These are phyloP conservation scores for Yueomyces sp. DNA, from an alignment of 805 yeast species.

Conservation along the genomic window DNA sequence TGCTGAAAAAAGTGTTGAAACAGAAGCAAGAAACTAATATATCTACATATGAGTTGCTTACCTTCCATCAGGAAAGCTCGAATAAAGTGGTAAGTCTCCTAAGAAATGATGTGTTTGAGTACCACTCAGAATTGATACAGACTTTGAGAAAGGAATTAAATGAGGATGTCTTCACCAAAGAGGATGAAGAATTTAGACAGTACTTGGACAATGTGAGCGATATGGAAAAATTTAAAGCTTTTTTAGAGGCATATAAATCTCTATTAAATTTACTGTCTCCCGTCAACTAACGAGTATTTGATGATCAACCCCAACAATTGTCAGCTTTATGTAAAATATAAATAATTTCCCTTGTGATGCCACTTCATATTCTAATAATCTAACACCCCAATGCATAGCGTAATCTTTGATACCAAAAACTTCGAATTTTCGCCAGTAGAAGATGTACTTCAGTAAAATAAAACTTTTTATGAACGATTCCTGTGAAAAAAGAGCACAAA, in stretches of 20 bases:
- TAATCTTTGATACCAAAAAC: too few relatives aligned
- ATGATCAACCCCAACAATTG: too few relatives aligned
- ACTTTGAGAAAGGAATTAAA: slow-evolving; percentile 5
- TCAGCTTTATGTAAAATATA: too few relatives aligned
- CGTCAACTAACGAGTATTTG: too few relatives aligned
- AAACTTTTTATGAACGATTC: too few relatives aligned
- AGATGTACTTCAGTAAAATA: too few relatives aligned
- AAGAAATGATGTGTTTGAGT: slow-evolving; percentile 7
- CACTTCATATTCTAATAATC: too few relatives aligned
- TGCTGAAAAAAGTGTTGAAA: not conserved
- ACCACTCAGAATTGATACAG: slow-evolving; percentile 4
- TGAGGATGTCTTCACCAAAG: slow-evolving; percentile 3
- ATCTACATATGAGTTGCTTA: slow-evolving; percentile 6
- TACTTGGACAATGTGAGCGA: slow-evolving; percentile 7
- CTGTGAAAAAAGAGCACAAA: too few relatives aligned
- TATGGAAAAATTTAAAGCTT: not conserved
- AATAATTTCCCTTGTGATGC: too few relatives aligned
- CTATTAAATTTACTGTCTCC: not conserved
- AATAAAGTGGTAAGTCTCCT: slow-evolving; percentile 7
- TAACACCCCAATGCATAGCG: too few relatives aligned
- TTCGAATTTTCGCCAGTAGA: too few relatives aligned
- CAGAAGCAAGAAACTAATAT: slow-evolving; percentile 4
- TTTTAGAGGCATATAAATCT: not conserved
- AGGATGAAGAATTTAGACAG: slow-evolving; percentile 8
- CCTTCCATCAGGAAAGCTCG: slow-evolving; percentile 7